Percentiles rank a stretch among this genome's conserved stretches.
Conservation (phyloP, 164 flowering plant genomes). For the Houttuynia cordata region DNA sequence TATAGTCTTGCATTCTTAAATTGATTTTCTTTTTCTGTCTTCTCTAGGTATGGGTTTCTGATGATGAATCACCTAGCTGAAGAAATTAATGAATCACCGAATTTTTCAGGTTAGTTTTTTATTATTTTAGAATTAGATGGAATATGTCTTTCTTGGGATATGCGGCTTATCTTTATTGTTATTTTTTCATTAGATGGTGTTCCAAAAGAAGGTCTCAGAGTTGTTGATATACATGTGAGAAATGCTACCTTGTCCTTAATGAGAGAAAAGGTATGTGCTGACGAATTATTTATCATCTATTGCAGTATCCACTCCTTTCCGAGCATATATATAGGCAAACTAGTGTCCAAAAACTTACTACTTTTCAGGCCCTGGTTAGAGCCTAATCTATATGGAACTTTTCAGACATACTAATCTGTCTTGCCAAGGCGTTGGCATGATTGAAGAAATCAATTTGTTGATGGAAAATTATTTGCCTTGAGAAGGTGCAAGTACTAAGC, state of each 20-base stretch:
- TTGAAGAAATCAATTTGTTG: no score
- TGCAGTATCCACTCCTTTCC: neutral
- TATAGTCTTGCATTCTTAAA: no score
- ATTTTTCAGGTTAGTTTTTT: slow-evolving; percentile 63
- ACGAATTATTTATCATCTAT: neutral
- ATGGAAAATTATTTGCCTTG: no score
- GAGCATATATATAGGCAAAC: neutral
- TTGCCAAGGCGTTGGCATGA: no score
- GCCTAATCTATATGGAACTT: no score
- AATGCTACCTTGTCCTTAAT: slow-evolving; percentile 51
- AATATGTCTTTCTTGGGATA: neutral
- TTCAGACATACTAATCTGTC: no score
- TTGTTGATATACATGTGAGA: slow-evolving; percentile 80
- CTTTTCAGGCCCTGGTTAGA: no score
- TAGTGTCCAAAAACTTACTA: no score
- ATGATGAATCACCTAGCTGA: slow-evolving; percentile 77
- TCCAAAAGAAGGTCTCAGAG: slow-evolving; percentile 90
- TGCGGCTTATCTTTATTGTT: neutral
- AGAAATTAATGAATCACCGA: slow-evolving; percentile 56
- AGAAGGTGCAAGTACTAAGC: no score
- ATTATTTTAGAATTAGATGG: neutral
- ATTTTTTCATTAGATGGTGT: slow-evolving; percentile 70
- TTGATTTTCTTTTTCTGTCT: slow-evolving; percentile 1
- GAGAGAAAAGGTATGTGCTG: slow-evolving; percentile 52
- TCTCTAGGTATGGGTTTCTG: slow-evolving; percentile 64